These are phyloP conservation scores for Elongisporangium prolatum DNA, from an alignment of 352 stramenopile genomes.

Conservation along the genomic window DNA sequence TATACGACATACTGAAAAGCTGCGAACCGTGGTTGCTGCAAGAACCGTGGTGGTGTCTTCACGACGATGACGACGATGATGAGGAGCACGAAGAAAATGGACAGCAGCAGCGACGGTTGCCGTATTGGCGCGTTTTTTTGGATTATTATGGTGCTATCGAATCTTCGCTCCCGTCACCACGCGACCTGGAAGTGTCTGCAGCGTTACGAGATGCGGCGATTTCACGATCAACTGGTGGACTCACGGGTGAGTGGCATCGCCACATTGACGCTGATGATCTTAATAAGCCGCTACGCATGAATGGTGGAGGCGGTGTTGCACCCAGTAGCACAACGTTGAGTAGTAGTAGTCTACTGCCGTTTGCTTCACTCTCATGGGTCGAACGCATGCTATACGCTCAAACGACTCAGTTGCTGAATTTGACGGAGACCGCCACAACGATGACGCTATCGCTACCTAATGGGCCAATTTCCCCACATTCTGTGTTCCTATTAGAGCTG, in stretches of 20 bases:
- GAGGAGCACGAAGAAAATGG: conserved; percentile 28
- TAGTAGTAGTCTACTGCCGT: conserved; percentile 5
- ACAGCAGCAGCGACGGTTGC: conserved; percentile 22
- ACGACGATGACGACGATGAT: conserved; percentile 37
- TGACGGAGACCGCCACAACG: conserved; percentile 54
- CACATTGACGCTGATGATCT: conserved; percentile 37
- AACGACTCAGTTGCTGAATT: conserved; percentile 41
- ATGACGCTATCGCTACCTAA: conserved; percentile 56
- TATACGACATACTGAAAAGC: conserved; percentile 59
- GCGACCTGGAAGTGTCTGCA: conserved; percentile 35
- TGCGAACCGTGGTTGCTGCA: conserved; percentile 48
- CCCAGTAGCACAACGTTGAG: too few species aligned
- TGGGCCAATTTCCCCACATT: conserved; percentile 48
- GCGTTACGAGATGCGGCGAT: conserved; percentile 38
- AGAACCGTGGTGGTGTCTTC: conserved; percentile 48
- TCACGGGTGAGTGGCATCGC: conserved; percentile 48
- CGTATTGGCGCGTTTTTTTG: conserved; percentile 40
- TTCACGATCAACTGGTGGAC: conserved; percentile 19
- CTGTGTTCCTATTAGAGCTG: conserved; percentile 46
- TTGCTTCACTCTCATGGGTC: conserved; percentile 42
- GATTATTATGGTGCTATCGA: conserved; percentile 45
- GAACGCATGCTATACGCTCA: conserved; percentile 48
- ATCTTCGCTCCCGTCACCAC: conserved; percentile 29
- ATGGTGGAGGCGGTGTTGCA: too few species aligned
- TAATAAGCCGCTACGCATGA: conserved; percentile 13